These are phyloP conservation scores for Linderniella brevidens DNA, from an alignment of 257 asterid genomes.

Conservation along the genomic window DNA sequence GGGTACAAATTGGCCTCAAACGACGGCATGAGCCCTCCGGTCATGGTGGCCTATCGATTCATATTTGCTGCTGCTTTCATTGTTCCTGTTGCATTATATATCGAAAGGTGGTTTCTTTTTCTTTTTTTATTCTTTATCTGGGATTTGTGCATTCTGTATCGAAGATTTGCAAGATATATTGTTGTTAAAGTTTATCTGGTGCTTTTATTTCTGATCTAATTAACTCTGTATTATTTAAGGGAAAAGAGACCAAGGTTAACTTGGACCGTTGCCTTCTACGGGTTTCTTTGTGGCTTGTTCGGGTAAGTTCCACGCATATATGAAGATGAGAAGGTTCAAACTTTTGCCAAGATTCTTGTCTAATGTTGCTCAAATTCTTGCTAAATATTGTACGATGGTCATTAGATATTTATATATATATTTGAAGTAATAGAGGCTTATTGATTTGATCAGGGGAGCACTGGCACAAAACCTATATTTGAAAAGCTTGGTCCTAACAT, in stretches of 20 bases:
- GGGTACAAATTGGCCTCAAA: slow-evolving; percentile 32
- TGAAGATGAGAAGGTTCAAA: no score
- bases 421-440: no score
- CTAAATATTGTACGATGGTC: neutral
- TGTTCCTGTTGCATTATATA: slow-evolving; percentile 29
- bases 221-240: slow-evolving; percentile 16
- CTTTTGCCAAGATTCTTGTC: no score
- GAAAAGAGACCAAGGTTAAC: slow-evolving; percentile 47
- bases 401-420: no score
- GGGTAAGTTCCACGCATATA: slow-evolving; percentile 11
- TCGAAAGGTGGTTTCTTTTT: slow-evolving; percentile 27
- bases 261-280: slow-evolving; percentile 21
- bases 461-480: slow-evolving; percentile 46
- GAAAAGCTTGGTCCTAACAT: slow-evolving; percentile 29
- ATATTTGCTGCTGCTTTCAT: slow-evolving; percentile 42
- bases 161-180: no score
- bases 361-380: no score
- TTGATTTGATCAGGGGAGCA: slow-evolving; percentile 55
- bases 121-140: neutral
- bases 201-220: neutral
- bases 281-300: slow-evolving; percentile 39
- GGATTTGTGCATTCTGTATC: no score
- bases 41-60: slow-evolving; percentile 36
- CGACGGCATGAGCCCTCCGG: slow-evolving; percentile 38
- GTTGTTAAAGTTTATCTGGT: no score